Evolutionary conservation across 345 rosid species (phyloP).

Genomic region (Atalantia buxifolia): DNA sequence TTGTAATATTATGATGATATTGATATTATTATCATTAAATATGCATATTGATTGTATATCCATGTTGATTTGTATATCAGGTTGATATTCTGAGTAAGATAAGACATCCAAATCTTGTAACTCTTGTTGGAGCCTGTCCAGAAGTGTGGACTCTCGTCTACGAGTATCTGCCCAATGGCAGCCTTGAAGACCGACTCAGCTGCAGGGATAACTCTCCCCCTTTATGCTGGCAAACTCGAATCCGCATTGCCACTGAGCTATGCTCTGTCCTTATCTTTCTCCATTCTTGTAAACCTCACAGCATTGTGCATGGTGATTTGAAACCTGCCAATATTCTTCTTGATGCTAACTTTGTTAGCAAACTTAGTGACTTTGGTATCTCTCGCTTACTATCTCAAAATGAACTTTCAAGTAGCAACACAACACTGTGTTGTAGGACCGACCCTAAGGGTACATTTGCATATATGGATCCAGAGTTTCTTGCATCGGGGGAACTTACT

Average conservation of each 20-base stretch:
- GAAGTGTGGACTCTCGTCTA: constrained; percentile 81
- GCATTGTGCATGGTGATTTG: constrained; percentile 84
- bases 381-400: constrained; percentile 39
- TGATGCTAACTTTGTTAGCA: constrained; percentile 69
- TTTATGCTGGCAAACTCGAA: constrained; percentile 83
- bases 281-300: constrained; percentile 74
- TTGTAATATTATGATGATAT: background rate
- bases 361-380: constrained; percentile 87
- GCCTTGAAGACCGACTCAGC: constrained; percentile 88
- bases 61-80: constrained; percentile 33
- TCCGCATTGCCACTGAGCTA: constrained; percentile 73
- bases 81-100: constrained; percentile 78
- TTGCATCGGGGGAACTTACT: constrained; percentile 68
- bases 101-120: constrained; percentile 87
- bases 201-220: constrained; percentile 78
- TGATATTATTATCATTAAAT: background rate
- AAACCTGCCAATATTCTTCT: constrained; percentile 89
- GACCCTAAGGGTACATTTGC: constrained; percentile 64
- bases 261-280: constrained; percentile 86
- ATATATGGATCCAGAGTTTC: constrained; percentile 85
- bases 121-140: constrained; percentile 85
- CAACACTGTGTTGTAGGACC: constrained; percentile 43
- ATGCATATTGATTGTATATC: constrained; percentile 11
- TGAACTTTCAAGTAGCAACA: constrained; percentile 31
- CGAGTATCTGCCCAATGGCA: constrained; percentile 84